Base-by-base conservation (phyloP, 208 protist genomes). In the Strigomonas oncopelti region DNA sequence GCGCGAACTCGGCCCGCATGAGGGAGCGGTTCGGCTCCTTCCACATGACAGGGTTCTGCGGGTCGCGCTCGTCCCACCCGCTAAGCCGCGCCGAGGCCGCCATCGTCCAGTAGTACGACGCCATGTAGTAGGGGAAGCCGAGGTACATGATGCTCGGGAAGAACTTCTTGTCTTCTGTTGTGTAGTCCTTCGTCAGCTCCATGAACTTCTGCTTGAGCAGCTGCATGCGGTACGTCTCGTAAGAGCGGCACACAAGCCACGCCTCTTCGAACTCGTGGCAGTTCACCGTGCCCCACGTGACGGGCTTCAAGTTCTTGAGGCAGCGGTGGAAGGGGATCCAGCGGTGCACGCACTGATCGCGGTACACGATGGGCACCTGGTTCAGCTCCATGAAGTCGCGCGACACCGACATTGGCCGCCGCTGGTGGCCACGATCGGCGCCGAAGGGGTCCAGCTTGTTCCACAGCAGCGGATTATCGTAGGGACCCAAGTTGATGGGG, bases 371-470 rank as follows among this genome's bases (percentile, higher is more conserved):
- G 3, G 90, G 90, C 25, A 95, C 81, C 59, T 93, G 78, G 36
- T 95, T 78, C 54, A 95, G 75, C 72, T 95, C 87, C 90, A 95
- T 95, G 45, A 90, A 91, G 67, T 88, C 78, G 32, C 90, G 90
- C 18, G 90, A 95, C 5, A 95, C 85, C 0, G 88, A 88, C 86
- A 92, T 91, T 2, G 90, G 90, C 14, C 90, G 85, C 53, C 90
- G 90, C 71, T 95, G 90, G 66, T 95, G 90, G 11, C 86, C 82
- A 74, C 90, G 87, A 71, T 95, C 90, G n/a, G 90, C 90, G 53
- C 90, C 90, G 61, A 81, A 95, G n/a, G 90, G 90, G 53, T 95
- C 90, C 27, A 95, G 81, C 74, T 90, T 85, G 75, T 95, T 95
- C 88, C 90, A 95, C 51, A 95, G 75, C 22, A 95, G 78, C 20